These are phyloP conservation scores for Botrytis squamosa DNA, from an alignment of 2,329 filamentous ascomycete genomes.

Conservation along the genomic window DNA sequence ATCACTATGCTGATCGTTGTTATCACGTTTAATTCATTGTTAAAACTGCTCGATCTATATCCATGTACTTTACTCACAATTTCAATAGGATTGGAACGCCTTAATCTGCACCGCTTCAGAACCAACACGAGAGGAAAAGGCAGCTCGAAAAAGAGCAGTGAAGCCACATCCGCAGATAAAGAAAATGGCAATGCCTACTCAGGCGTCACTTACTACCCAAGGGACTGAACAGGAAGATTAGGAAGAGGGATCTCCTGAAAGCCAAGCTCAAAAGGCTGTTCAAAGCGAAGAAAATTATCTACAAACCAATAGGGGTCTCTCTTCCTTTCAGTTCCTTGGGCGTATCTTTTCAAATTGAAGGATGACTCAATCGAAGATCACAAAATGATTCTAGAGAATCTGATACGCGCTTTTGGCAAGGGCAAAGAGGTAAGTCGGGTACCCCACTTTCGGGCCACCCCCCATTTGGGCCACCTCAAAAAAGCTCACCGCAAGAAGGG, in stretches of 20 bases:
- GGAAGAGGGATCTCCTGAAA: background rate
- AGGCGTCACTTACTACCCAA: background rate
- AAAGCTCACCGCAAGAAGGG: too few species aligned
- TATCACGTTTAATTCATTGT: too few species aligned
- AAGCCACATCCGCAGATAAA: too few species aligned
- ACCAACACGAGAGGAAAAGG: background rate
- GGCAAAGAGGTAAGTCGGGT: background rate
- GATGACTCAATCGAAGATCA: background rate
- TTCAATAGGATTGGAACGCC: background rate
- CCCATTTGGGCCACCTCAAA: too few species aligned
- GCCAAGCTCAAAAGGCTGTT: background rate
- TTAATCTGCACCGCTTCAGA: background rate
- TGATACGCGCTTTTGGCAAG: rapidly evolving
- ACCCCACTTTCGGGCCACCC: too few species aligned
- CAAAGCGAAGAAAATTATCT: background rate
- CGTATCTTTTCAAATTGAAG: background rate
- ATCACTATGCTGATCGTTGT: background rate
- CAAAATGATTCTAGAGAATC: background rate
- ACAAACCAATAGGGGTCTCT: background rate
- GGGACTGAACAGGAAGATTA: background rate
- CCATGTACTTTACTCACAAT: background rate
- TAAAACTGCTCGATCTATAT: background rate
- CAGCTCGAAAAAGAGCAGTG: background rate
- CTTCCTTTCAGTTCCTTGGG: background rate
- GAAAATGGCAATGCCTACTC: too few species aligned